A percentile compares a stretch with the other conserved stretches of the same genome.
Conservation (phyloP, 164 flowering plant species). For the Dillenia turbinata region DNA sequence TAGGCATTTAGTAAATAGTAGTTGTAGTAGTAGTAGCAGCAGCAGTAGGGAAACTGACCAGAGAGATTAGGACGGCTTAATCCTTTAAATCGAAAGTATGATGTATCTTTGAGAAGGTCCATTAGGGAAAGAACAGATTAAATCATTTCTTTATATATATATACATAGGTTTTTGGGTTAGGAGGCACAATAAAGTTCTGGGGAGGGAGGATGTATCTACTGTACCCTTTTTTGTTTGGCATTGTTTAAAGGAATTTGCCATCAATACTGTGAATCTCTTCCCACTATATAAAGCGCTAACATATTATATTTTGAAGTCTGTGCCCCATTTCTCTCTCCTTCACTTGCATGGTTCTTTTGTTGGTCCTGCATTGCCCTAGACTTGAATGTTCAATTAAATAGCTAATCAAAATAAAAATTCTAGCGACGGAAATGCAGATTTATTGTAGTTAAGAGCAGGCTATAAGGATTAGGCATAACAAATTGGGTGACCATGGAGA, state of each 20-base stretch:
- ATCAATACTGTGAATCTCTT: slow-evolving; percentile 17
- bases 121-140: slow-evolving; percentile 30
- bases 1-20: slow-evolving; percentile 32
- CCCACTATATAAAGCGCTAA: slow-evolving; percentile 1
- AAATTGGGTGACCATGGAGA: too few species aligned
- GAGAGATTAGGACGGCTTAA: slow-evolving; percentile 31
- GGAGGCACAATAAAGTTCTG: slow-evolving; percentile 11
- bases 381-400: too few species aligned
- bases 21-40: slow-evolving; percentile 27
- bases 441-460: too few species aligned
- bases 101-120: slow-evolving; percentile 35
- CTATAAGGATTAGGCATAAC: too few species aligned
- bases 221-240: slow-evolving; percentile 11
- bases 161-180: not conserved
- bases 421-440: too few species aligned
- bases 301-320: too few species aligned
- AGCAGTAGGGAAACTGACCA: slow-evolving; percentile 40
- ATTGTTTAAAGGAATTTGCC: slow-evolving; percentile 9
- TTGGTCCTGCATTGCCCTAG: too few species aligned
- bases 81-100: slow-evolving; percentile 26
- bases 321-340: too few species aligned
- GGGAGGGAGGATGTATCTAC: slow-evolving; percentile 22
- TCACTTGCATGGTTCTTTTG: too few species aligned
- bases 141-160: slow-evolving; percentile 11
- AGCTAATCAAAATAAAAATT: too few species aligned